Conservation (phyloP, 345 rosid genomes). For the Draba incana region DNA sequence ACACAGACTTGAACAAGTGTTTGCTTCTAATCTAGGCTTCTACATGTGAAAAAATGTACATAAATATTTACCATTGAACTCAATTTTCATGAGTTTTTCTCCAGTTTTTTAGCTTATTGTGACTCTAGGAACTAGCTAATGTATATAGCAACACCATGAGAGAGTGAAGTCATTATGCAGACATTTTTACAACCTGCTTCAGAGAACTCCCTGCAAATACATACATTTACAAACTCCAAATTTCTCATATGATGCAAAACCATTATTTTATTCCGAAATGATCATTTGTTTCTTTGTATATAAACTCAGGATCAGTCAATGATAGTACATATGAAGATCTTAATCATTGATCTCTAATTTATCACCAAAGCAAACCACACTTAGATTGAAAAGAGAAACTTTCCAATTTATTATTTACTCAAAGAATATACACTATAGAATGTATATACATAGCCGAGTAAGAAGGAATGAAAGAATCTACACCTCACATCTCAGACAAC, state of each 20-base stretch:
- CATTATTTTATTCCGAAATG: no score
- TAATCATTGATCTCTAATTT: not conserved
- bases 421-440: slow-evolving; percentile 55
- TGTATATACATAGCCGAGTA: slow-evolving; percentile 26
- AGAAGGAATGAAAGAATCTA: not conserved
- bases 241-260: not conserved
- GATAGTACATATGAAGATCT: not conserved
- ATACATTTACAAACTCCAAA: not conserved
- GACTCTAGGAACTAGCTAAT: not conserved
- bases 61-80: not conserved
- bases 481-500: slow-evolving; percentile 68
- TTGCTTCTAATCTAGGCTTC: slow-evolving; percentile 1
- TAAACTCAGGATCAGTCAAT: not conserved
- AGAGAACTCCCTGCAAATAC: not conserved
- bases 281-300: no score
- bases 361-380: not conserved
- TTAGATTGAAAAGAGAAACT: not conserved
- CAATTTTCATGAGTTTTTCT: not conserved
- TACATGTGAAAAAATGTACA: not conserved
- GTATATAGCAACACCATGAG: no score
- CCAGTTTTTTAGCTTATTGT: not conserved
- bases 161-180: not conserved
- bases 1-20: slow-evolving; percentile 1
- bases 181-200: not conserved
- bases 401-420: slow-evolving; percentile 27